Conservation (phyloP, 345 rosid species). For the Acer yangbiense region DNA sequence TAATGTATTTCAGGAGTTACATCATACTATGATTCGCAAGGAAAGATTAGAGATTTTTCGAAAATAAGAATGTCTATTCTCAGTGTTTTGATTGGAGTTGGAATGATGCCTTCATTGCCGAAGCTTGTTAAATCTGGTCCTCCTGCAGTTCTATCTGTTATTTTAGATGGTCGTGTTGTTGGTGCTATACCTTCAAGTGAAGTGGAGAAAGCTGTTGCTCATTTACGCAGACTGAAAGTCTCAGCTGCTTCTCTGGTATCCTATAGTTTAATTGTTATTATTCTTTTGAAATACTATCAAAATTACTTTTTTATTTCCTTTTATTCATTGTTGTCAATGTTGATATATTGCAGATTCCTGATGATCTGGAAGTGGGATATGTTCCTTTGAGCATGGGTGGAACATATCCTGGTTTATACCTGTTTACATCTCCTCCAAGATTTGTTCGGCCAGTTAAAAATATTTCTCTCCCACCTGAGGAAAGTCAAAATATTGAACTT, state of each 20-base stretch:
- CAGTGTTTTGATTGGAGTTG: slow-evolving; percentile 68
- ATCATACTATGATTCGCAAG: slow-evolving; percentile 75
- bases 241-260: slow-evolving; percentile 73
- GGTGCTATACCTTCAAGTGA: slow-evolving; percentile 62
- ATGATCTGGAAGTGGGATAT: slow-evolving; percentile 94
- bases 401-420: slow-evolving; percentile 85
- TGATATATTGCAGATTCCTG: slow-evolving; percentile 68
- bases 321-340: slow-evolving; percentile 1
- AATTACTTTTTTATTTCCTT: slow-evolving; percentile 11
- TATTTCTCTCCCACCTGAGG: slow-evolving; percentile 48
- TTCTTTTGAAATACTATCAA: neutral
- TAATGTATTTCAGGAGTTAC: slow-evolving; percentile 64
- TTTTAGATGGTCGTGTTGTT: slow-evolving; percentile 89
- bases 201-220: slow-evolving; percentile 65
- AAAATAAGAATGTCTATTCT: slow-evolving; percentile 63
- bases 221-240: slow-evolving; percentile 84
- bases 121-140: slow-evolving; percentile 82
- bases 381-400: slow-evolving; percentile 91
- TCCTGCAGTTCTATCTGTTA: slow-evolving; percentile 77
- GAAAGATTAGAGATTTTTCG: slow-evolving; percentile 70
- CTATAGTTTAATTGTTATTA: slow-evolving; percentile 19
- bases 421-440: slow-evolving; percentile 86
- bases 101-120: slow-evolving; percentile 84
- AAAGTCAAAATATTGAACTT: slow-evolving; percentile 56
- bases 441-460: slow-evolving; percentile 86